Conservation (phyloP, 495 filamentous ascomycete genomes). For the Daldinia bambusicola region DNA sequence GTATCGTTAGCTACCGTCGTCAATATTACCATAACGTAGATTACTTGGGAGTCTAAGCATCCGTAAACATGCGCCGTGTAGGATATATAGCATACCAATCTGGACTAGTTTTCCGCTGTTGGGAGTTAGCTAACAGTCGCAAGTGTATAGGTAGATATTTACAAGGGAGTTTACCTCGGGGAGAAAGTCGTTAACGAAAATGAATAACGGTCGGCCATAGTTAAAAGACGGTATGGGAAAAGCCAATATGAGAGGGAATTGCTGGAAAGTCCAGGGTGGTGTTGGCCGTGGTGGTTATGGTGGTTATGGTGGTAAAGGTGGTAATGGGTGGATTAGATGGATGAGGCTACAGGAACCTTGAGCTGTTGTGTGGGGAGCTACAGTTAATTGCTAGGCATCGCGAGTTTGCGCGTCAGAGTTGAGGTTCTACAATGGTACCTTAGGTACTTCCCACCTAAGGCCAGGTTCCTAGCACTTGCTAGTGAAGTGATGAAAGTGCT, state of each 20-base stretch:
- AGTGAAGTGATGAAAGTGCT: conserved; percentile 14
- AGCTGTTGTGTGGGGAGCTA: conserved; percentile 45
- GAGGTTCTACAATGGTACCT: conserved; percentile 17
- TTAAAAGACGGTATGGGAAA: conserved; percentile 31
- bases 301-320: background rate
- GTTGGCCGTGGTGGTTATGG: conserved; percentile 15
- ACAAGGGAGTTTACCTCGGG: conserved; percentile 78
- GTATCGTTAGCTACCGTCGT: conserved; percentile 43
- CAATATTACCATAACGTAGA: background rate
- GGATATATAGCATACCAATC: conserved; percentile 66
- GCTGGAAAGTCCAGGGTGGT: conserved; percentile 8
- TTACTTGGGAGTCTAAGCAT: background rate
- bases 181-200: conserved; percentile 99
- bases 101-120: conserved; percentile 91
- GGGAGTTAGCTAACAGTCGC: conserved; percentile 57
- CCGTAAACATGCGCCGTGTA: conserved; percentile 18
- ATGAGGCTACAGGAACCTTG: conserved; percentile 35
- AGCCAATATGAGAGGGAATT: conserved; percentile 13
- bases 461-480: conserved; percentile 3
- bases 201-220: conserved; percentile 98
- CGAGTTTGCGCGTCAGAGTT: conserved; percentile 47
- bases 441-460: too few relatives aligned
- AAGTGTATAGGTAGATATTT: conserved; percentile 17
- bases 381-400: conserved; percentile 43
- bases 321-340: conserved; percentile 24